A percentile compares a stretch with the other conserved stretches of the same genome.
phyloP scores from a whole-genome alignment of 228 moss, liverwort and hornwort species.

The Sphagnum fallax region DNA sequence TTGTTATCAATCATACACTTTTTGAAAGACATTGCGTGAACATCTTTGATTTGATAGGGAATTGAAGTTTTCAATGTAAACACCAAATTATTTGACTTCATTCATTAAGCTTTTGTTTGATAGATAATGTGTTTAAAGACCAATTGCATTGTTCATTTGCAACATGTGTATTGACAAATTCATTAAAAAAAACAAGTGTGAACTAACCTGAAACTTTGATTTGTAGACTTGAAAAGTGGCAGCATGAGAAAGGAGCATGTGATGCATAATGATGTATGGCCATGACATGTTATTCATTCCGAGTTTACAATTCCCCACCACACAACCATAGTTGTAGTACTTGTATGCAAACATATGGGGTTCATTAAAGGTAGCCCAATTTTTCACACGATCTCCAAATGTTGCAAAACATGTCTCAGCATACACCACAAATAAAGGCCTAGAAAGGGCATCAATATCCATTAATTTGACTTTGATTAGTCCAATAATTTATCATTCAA shows the following conservation, averaged over 20 bases:
- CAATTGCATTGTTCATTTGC: no score
- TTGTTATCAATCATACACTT: neutral
- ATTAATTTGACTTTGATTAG: no score
- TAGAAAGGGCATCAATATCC: slow-evolving; percentile 2
- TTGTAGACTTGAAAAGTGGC: slow-evolving; percentile 5
- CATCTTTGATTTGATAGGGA: neutral
- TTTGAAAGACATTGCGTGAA: neutral
- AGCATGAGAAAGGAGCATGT: slow-evolving; percentile 10
- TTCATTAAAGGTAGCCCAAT: slow-evolving; percentile 46
- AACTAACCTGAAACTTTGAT: slow-evolving; percentile 5
- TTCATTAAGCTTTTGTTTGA: no score
- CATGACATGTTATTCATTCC: neutral
- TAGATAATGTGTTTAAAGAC: no score
- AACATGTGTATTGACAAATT: neutral
- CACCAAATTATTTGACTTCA: neutral
- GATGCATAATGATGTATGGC: neutral
- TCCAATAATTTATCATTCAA: neutral
- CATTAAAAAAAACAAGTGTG: neutral
- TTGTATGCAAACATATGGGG: slow-evolving; percentile 16
- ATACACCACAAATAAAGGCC: slow-evolving; percentile 29
- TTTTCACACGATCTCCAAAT: slow-evolving; percentile 50
- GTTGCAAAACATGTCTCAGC: slow-evolving; percentile 31
- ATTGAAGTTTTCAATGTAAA: neutral
- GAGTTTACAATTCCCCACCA: neutral
- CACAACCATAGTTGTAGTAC: slow-evolving; percentile 1